Base-by-base conservation (phyloP, 2,329 filamentous ascomycete species). In the Seiridium cupressi region DNA sequence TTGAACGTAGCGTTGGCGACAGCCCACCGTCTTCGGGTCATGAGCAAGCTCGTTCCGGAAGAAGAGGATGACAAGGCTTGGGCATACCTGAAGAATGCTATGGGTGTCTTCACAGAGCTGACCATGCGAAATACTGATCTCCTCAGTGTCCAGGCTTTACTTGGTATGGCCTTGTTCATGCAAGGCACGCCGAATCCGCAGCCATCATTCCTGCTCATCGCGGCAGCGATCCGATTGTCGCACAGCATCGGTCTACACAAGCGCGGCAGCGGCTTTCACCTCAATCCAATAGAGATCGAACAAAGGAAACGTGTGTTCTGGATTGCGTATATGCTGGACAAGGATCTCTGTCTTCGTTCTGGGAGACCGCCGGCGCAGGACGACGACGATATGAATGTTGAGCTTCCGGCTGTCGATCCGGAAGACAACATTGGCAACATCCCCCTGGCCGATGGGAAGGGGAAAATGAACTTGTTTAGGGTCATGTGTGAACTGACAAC, bases 161-260 rank as follows among this genome's bases (percentile, higher is more conserved):
- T 98, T 34, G 95, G 93, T 61, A 97, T 98, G 89, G 89, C 93
- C 2, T 81, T 97, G 13, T 99, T 98, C 77, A 84, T 99, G 76
- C 92, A 97, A 73, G 95, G 95, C 63, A 98, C 95, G 0, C 94
- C 95, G 0, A 99, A 98, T 69, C 95, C 94, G 0, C 95, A 99
- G 68, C 94, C 95, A 1, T 91, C 92, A 2, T 97, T 96, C 72
- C 89, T 97, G 68, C 84, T 98, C 55, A 89, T 98, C 36, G 91
- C 94, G 4, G 91, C 93, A 10, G 95, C 95, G 3, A 94, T 98
- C 65, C 85, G 95, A 57, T 81, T 97, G 26, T 90, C 94, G 1
- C 94, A 98, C 73, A 97, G 90, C 70, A 97, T 99, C 69, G 95
- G 95, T 26, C 82, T 99, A 42, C 95, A 99, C 77, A 97, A 97